Base-by-base conservation (phyloP, 2,329 filamentous ascomycete species). In the Phyllosticta capitalensis region DNA sequence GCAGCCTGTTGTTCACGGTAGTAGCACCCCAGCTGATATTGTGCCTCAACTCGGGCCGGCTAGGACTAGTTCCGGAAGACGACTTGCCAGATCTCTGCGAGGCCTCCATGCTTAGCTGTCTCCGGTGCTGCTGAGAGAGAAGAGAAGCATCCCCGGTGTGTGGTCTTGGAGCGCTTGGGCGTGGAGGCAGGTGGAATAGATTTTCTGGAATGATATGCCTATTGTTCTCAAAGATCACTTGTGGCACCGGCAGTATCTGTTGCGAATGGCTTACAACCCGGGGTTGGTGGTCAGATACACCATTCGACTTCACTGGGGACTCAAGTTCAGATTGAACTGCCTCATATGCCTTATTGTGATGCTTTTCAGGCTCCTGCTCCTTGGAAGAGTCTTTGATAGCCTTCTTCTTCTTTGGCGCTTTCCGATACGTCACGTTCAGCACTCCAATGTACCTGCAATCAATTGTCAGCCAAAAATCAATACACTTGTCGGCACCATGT, bases 171-270 rank as follows among this genome's bases (percentile, higher is more conserved):
- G 71, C 73, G 58, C 65, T 70, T 65, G 66, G 69, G 54, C 73
- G 73, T 33, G 71, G 79, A 30, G 84, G 79, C 19, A 86, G 79
- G 58, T 85, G 83, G 55, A 96, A 87, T 26, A 96, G 80, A 67
- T 89, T 89, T 52, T 90, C 85, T 1, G 92, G 92, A 50, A 96
- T 85, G 61, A 97, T 95, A 69, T 97, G 92, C 64, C 88, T 84
- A 70, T 97, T 97, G 71, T 96, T 92, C 68, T 92, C 89, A 62
- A 96, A 90, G 0, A 94, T 90, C 53, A 97, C 92, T 49, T 94
- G 92, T 1, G 92, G 92, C 28, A 95, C 84, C 21, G 87, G 83
- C 33, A 84, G 81, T 38, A 83, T 82, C 60, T 89, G 82, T 62
- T 96, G 81, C 12, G 90, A 95, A 71, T 96, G 91, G 67, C 84